These are phyloP conservation scores for Fusarium chaquense DNA, from an alignment of 2,329 filamentous ascomycete genomes.

Conservation along the genomic window DNA sequence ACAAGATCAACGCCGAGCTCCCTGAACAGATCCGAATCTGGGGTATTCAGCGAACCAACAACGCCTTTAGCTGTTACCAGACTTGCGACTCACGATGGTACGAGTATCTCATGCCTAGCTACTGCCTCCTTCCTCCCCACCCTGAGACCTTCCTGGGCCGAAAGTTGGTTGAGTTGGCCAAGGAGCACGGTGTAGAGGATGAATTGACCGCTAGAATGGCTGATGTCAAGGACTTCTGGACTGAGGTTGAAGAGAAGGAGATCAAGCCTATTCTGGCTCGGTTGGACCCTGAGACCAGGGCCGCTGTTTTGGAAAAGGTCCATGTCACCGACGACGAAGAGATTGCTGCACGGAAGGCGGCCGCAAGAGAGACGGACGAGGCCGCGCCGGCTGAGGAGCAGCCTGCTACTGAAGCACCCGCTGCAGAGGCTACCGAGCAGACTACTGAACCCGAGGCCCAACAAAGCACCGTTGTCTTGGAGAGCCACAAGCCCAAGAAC, in stretches of 20 bases:
- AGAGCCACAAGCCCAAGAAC: constrained; percentile 55
- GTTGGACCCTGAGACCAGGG: constrained; percentile 73
- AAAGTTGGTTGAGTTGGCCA: constrained; percentile 82
- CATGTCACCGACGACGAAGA: constrained; percentile 57
- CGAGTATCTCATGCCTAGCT: constrained; percentile 95
- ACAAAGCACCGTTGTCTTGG: constrained; percentile 42
- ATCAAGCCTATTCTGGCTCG: constrained; percentile 77
- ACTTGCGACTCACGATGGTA: constrained; percentile 96
- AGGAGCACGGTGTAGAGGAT: constrained; percentile 78
- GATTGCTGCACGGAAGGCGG: constrained; percentile 43
- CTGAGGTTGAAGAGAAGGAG: constrained; percentile 80
- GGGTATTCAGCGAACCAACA: constrained; percentile 91
- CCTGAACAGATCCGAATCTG: constrained; percentile 93
- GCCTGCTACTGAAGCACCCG: constrained; percentile 36
- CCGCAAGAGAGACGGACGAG: constrained; percentile 33
- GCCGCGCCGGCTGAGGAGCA: constrained; percentile 41
- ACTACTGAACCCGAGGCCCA: constrained; percentile 39
- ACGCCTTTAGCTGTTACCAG: constrained; percentile 94
- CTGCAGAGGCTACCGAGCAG: constrained; percentile 32
- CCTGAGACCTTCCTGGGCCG: constrained; percentile 87
- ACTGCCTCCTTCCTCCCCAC: constrained; percentile 92
- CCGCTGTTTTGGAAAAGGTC: constrained; percentile 72
- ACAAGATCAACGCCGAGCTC: constrained; percentile 90
- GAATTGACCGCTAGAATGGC: constrained; percentile 76
- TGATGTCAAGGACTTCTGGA: constrained; percentile 86